Base-by-base conservation (phyloP, 768 basidiomycete genomes). In the Pholiota molesta region DNA sequence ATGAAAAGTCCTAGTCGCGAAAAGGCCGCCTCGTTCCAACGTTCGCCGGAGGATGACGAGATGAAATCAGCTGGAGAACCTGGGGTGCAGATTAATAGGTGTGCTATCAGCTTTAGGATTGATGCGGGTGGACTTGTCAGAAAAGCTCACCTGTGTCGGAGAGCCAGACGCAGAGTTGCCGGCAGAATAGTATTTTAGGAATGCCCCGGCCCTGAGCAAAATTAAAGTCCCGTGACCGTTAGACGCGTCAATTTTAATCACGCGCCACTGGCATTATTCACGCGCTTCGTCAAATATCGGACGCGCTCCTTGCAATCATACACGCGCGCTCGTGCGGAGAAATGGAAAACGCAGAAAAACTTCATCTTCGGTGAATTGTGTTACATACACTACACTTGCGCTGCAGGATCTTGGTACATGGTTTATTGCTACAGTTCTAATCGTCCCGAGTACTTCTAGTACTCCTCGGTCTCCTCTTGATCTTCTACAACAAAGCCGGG, bases 1-100 rank as follows among this genome's bases (percentile, higher is more conserved):
- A 51, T 40, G 29, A 49, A 35, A 49, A 35, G 14, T 59, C 21
- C 45, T 37, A 49, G 31, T 52, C 58, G 58, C 58, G 58, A 59
- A 59, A 59, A 59, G 58, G 39, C 37, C 58, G 51, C 58, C 35
- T 13, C 10, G 14, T 37, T 13, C 11, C 58, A 52, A 49, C 58
- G 58, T 39, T 53, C 45, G 57, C 39, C 42, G 44, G 44, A 57
- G 11, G 26, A 47, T 45, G 33, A 29, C 56, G 37, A 42, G 44
- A 31, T 16, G 37, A 39, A 40, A 19, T 56, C 21, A 40, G 23
- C 23, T 37, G 40, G 11, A 28, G 55, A 44, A n/a, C 21, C 40
- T 26, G 11, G 33, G 31, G 55, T 23, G 16, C 37, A 55, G 55
- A 19, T 44, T 56, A 28, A 23, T 16, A 14, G 37, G 13, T 16